Evolutionary conservation across 1,284 basidiomycete species (phyloP).

Genomic region (Puccinia novopanici): DNA sequence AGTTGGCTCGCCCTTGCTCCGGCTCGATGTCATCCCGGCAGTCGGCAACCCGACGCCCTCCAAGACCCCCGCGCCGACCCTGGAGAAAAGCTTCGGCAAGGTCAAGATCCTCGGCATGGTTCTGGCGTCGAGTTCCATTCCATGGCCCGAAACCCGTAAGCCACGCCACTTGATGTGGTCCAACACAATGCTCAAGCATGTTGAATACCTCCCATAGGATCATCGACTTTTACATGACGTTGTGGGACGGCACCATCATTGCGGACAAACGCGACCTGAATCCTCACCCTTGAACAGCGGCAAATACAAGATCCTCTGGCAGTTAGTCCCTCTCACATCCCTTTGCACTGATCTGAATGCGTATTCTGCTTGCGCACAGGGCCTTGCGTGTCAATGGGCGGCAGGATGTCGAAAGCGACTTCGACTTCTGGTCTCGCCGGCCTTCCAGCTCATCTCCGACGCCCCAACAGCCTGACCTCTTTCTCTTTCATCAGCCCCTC

Average conservation of each 20-base stretch:
- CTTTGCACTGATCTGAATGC: neutral
- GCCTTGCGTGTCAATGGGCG: constrained; percentile 21
- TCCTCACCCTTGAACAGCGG: neutral
- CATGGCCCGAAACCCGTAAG: constrained; percentile 20
- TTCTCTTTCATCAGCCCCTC: too few relatives aligned
- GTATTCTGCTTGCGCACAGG: neutral
- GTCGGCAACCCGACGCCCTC: constrained; percentile 1
- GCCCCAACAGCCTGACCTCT: too few relatives aligned
- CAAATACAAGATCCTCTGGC: constrained; percentile 1
- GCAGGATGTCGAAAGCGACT: neutral
- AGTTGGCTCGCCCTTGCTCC: constrained; percentile 17
- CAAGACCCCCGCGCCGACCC: neutral
- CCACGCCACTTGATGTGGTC: neutral
- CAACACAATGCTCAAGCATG: neutral
- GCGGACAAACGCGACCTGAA: neutral
- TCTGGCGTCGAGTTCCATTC: neutral
- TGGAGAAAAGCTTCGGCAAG: neutral
- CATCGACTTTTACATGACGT: neutral
- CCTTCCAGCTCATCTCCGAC: neutral
- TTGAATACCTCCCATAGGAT: neutral
- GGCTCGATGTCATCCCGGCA: constrained; percentile 14
- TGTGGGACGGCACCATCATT: neutral
- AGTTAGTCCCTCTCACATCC: neutral
- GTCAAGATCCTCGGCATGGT: neutral
- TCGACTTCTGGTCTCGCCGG: constrained; percentile 13